Conservation (phyloP, 768 basidiomycete species). For the Naganishia onofrii region DNA sequence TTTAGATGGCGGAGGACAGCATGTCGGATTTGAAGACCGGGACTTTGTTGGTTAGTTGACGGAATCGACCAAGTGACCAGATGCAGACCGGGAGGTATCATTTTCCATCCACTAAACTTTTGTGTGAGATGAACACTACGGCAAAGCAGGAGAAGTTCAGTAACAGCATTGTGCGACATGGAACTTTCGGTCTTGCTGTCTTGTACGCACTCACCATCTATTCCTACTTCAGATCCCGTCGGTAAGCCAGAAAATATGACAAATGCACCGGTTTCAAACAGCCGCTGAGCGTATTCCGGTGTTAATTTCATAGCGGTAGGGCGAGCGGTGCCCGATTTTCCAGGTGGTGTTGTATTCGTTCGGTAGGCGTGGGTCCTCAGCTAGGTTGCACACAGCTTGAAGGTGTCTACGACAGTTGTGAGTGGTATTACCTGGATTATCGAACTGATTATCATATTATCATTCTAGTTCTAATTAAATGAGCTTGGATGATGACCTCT, state of each 20-base stretch:
- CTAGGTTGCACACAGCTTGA: no score
- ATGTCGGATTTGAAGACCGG: constrained; percentile 43
- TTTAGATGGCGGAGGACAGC: constrained; percentile 42
- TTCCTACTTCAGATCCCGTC: constrained; percentile 50
- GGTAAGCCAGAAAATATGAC: constrained; percentile 49
- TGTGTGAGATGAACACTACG: constrained; percentile 41
- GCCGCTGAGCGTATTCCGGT: constrained; percentile 44
- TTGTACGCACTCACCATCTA: constrained; percentile 50
- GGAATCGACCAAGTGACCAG: constrained; percentile 49
- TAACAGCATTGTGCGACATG: background rate
- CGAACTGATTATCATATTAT: no score
- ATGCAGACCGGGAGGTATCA: constrained; percentile 53
- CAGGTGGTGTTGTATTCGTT: background rate
- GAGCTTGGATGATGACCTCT: no score
- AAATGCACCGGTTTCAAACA: constrained; percentile 51
- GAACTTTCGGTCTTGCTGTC: no score
- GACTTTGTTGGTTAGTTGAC: constrained; percentile 24
- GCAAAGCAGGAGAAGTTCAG: background rate
- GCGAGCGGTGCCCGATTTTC: no score
- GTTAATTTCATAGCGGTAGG: constrained; percentile 36
- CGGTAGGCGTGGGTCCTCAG: no score
- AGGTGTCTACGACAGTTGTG: no score
- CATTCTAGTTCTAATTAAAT: no score
- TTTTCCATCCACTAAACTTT: constrained; percentile 51
- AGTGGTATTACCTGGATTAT: no score